Conservation (phyloP, 768 basidiomycete species). For the Punctularia strigosozonata region DNA sequence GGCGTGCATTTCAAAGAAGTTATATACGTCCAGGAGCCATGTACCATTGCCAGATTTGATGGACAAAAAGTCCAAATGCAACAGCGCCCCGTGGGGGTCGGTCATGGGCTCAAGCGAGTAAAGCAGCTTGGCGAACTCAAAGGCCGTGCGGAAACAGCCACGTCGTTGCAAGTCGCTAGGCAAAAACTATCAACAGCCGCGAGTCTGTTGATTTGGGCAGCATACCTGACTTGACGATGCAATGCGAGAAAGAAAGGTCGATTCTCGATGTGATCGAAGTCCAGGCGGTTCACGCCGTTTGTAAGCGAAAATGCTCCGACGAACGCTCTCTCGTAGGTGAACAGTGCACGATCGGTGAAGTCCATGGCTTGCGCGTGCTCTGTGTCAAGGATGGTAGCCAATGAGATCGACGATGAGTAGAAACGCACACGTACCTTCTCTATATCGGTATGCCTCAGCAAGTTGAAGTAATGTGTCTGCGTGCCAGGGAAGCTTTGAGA, state of each 20-base stretch:
- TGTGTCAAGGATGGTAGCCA: conserved; percentile 17
- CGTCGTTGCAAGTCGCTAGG: conserved; percentile 74
- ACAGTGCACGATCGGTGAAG: conserved; percentile 85
- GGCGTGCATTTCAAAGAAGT: conserved; percentile 25
- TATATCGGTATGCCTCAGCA: conserved; percentile 73
- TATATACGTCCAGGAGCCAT: conserved; percentile 70
- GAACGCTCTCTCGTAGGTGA: conserved; percentile 86
- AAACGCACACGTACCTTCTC: conserved; percentile 51
- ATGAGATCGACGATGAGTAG: background rate
- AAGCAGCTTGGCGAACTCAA: conserved; percentile 83
- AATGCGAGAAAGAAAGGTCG: conserved; percentile 85
- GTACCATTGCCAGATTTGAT: conserved; percentile 68
- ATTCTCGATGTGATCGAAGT: conserved; percentile 87
- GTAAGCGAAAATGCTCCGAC: conserved; percentile 81
- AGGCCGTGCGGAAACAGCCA: conserved; percentile 81
- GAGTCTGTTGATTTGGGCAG: background rate
- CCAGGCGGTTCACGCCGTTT: conserved; percentile 68
- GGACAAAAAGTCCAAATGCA: conserved; percentile 80
- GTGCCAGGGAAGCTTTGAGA: conserved; percentile 82
- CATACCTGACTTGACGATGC: conserved; percentile 73
- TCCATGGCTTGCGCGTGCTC: conserved; percentile 81
- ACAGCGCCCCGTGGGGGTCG: conserved; percentile 81
- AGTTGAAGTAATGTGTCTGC: conserved; percentile 85
- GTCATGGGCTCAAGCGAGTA: conserved; percentile 73
- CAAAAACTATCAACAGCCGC: background rate